phyloP scores from a whole-genome alignment of 2,329 filamentous ascomycete genomes.

The Trichoderma sp. region DNA sequence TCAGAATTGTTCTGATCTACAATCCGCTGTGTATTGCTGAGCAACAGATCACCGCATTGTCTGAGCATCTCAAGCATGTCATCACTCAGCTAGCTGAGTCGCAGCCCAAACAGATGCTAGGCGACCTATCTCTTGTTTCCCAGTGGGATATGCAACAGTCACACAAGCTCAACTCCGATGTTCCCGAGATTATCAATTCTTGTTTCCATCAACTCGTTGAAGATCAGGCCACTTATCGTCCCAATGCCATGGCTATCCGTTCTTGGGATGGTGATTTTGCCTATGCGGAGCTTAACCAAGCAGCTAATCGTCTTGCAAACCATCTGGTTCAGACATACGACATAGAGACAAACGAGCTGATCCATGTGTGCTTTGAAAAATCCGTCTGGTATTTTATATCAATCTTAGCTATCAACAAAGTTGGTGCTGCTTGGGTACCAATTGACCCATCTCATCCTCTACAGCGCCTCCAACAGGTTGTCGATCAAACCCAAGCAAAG shows the following conservation, averaged over 20 bases:
- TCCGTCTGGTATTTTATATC: conserved; percentile 24
- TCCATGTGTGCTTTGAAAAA: conserved; percentile 23
- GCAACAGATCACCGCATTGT: background rate
- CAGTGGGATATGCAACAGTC: background rate
- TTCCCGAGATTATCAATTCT: background rate
- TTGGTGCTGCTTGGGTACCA: conserved; percentile 23
- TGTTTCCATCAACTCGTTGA: conserved; percentile 17
- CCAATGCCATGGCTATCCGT: conserved; percentile 13
- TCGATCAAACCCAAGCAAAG: background rate
- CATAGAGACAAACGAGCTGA: conserved; percentile 25
- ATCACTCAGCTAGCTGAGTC: background rate
- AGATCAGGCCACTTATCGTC: background rate
- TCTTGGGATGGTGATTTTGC: conserved; percentile 25
- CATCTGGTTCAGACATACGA: background rate
- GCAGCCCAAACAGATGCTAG: background rate
- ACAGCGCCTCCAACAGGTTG: background rate
- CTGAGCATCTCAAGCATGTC: conserved; percentile 8
- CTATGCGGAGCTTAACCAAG: conserved; percentile 20
- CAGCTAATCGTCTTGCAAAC: background rate
- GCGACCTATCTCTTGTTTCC: background rate
- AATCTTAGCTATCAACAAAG: conserved; percentile 29
- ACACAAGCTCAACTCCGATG: background rate
- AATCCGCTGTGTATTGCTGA: background rate
- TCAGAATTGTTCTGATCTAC: background rate
- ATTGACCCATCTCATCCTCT: background rate